Conservation (phyloP, 257 asterid genomes). For the Anisodus tanguticus region DNA sequence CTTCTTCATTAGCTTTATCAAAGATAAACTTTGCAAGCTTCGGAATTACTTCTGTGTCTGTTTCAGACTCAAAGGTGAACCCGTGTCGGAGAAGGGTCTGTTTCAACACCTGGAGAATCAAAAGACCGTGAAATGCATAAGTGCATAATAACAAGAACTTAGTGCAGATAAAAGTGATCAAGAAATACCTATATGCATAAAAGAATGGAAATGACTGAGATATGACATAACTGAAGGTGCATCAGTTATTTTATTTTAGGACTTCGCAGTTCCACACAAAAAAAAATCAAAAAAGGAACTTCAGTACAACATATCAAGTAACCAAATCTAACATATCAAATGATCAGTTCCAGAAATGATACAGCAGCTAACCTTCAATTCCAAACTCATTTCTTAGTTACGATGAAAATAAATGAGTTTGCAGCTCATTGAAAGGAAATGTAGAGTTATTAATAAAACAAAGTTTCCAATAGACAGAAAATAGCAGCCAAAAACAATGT, state of each 20-base stretch:
- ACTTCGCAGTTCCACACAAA: neutral
- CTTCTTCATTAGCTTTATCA: slow-evolving; percentile 92
- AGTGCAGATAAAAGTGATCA: neutral
- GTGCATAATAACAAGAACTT: neutral
- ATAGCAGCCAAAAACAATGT: slow-evolving; percentile 9
- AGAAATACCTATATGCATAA: slow-evolving; percentile 1
- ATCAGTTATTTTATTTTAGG: neutral
- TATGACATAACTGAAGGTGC: neutral
- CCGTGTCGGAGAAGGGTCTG: slow-evolving; percentile 93
- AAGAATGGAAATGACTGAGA: neutral
- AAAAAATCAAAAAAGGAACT: neutral
- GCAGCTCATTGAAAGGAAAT: slow-evolving; percentile 9
- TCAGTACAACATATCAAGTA: neutral
- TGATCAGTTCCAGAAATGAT: neutral
- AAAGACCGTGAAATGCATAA: slow-evolving; percentile 24
- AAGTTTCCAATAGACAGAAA: neutral
- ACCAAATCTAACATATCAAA: slow-evolving; percentile 7
- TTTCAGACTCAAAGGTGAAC: slow-evolving; percentile 88
- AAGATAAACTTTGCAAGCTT: slow-evolving; percentile 95
- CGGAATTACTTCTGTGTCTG: slow-evolving; percentile 98
- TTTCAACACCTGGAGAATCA: slow-evolving; percentile 68
- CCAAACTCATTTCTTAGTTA: slow-evolving; percentile 2
- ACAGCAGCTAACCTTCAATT: slow-evolving; percentile 17
- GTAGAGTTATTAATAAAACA: neutral
- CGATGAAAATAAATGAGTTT: neutral